These are phyloP conservation scores for Geosmithia flava DNA, from an alignment of 2,329 filamentous ascomycete species.

Conservation along the genomic window DNA sequence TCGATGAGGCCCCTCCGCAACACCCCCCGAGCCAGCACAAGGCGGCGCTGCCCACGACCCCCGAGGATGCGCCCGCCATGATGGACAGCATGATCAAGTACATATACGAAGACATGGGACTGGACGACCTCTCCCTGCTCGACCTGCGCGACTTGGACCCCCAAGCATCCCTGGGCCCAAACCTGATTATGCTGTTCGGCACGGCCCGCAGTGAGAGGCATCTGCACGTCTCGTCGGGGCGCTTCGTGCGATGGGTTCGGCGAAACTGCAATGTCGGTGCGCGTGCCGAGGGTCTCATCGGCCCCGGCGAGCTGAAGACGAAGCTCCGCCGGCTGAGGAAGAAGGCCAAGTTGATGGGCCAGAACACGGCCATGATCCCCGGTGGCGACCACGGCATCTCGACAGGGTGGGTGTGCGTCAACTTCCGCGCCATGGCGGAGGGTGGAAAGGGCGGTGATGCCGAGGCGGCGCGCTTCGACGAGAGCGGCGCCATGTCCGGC, in stretches of 20 bases:
- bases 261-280: conserved; percentile 60
- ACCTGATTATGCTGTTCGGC: conserved; percentile 84
- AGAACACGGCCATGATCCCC: conserved; percentile 50
- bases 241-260: conserved; percentile 78
- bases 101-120: conserved; percentile 70
- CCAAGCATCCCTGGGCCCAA: conserved; percentile 74
- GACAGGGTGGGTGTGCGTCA: conserved; percentile 94
- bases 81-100: conserved; percentile 64
- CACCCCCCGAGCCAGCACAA: conserved; percentile 35
- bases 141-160: conserved; percentile 79
- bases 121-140: conserved; percentile 69
- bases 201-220: conserved; percentile 89
- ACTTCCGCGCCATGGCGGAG: conserved; percentile 52
- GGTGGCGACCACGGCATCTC: conserved; percentile 73
- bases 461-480: conserved; percentile 30
- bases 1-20: conserved; percentile 54
- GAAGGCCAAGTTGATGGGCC: conserved; percentile 69
- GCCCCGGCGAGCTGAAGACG: conserved; percentile 81
- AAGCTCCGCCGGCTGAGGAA: conserved; percentile 72
- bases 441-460: conserved; percentile 26
- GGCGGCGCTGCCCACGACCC: conserved; percentile 39
- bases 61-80: conserved; percentile 57
- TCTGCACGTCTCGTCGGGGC: conserved; percentile 79
- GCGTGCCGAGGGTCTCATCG: conserved; percentile 76
- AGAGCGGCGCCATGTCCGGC: conserved; percentile 54